Conservation (phyloP, 2,329 filamentous ascomycete genomes). For the Phialemoniopsis sp. region DNA sequence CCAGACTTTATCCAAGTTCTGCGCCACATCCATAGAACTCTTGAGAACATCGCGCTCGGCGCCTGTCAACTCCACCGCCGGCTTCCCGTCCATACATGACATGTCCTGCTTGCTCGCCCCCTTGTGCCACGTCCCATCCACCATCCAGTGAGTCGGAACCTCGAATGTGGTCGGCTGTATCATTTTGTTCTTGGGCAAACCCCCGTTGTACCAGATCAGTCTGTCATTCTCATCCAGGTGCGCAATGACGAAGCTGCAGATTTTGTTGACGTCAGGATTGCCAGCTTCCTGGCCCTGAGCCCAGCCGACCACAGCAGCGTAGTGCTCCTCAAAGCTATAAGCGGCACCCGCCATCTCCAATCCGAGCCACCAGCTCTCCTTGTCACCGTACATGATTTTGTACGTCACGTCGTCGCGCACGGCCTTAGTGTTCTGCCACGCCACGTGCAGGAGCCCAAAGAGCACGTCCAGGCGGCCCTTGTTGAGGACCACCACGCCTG, state of each 20-base stretch:
- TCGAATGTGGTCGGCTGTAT: conserved; percentile 22
- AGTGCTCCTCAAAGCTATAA: conserved; percentile 34
- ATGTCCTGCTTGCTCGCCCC: conserved; percentile 22
- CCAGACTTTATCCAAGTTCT: conserved; percentile 9
- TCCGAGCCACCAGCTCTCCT: conserved; percentile 41
- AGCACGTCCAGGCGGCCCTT: conserved; percentile 30
- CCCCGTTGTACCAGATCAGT: conserved; percentile 38
- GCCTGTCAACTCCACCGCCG: conserved; percentile 3
- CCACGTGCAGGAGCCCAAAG: conserved; percentile 31
- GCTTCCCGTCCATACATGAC: conserved; percentile 28
- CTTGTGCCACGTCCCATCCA: conserved; percentile 30
- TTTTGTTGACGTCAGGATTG: conserved; percentile 3
- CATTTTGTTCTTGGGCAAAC: conserved; percentile 33
- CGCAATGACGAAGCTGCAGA: conserved; percentile 37
- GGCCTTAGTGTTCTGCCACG: conserved; percentile 37
- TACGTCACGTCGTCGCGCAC: conserved; percentile 36
- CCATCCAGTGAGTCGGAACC: conserved; percentile 33
- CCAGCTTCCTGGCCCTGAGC: conserved; percentile 1
- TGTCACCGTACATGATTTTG: conserved; percentile 36
- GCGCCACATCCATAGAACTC: conserved; percentile 11
- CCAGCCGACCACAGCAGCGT: conserved; percentile 35
- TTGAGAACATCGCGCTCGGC: conserved; percentile 5
- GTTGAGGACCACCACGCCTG: conserved; percentile 34
- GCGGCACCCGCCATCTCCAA: conserved; percentile 30
- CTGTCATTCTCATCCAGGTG: conserved; percentile 31